Conservation (phyloP, 176 grass and related monocot species). For the Neostapfia colusana region DNA sequence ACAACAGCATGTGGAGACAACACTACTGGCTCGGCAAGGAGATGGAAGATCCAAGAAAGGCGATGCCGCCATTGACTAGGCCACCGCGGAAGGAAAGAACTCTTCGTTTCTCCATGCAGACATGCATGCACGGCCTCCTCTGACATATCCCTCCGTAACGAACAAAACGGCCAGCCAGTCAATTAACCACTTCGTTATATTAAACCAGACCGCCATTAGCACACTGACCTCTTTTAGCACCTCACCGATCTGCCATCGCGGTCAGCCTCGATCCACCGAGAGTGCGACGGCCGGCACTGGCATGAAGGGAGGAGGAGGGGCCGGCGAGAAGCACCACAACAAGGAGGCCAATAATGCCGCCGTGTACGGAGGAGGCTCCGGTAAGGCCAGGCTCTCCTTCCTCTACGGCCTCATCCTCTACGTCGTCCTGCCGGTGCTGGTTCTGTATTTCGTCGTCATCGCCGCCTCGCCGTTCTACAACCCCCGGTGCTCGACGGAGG, state of each 20-base stretch:
- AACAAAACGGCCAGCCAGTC: constrained; percentile 28
- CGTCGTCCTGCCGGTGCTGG: constrained; percentile 41
- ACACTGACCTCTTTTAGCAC: constrained; percentile 47
- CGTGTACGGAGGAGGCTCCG: constrained; percentile 12
- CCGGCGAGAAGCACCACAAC: constrained; percentile 45
- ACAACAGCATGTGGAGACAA: background rate
- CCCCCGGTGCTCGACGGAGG: constrained; percentile 32
- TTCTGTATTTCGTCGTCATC: constrained; percentile 48
- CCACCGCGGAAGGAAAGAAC: background rate
- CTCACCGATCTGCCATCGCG: constrained; percentile 40
- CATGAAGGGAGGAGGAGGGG: constrained; percentile 50
- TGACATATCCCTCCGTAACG: background rate
- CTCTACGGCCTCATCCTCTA: constrained; percentile 54
- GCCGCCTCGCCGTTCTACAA: constrained; percentile 43
- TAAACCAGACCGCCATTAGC: constrained; percentile 23
- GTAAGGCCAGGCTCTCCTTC: constrained; percentile 36
- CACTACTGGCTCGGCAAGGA: background rate
- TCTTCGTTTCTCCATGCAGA: constrained; percentile 16
- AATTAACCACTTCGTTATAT: constrained; percentile 12
- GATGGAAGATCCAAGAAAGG: constrained; percentile 43
- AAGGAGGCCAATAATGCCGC: constrained; percentile 36
- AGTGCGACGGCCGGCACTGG: constrained; percentile 26
- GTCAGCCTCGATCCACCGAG: background rate
- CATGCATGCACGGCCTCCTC: background rate
- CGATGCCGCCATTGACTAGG: constrained; percentile 31